phyloP scores from a whole-genome alignment of 805 yeast genomes.

The Zygotorulaspora florentina region DNA sequence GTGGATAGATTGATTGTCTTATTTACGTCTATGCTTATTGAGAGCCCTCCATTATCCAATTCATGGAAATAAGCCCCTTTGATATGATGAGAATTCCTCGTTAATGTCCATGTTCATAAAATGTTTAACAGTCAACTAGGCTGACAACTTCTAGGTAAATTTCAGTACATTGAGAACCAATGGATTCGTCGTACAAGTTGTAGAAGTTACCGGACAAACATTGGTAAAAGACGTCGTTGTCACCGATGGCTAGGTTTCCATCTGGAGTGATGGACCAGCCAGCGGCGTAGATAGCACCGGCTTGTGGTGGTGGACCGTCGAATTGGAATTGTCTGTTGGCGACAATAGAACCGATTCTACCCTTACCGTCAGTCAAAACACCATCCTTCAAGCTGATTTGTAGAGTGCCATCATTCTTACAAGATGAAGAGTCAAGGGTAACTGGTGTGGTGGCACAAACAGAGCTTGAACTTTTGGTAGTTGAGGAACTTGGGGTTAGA shows the following conservation, averaged over 20 bases:
- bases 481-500: slow-evolving; percentile 20
- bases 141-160: slow-evolving; percentile 59
- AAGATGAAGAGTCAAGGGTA: slow-evolving; percentile 29
- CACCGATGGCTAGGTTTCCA: slow-evolving; percentile 58
- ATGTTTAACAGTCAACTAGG: slow-evolving; percentile 49
- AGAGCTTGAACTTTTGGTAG: slow-evolving; percentile 17
- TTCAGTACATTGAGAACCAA: slow-evolving; percentile 59
- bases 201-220: slow-evolving; percentile 73
- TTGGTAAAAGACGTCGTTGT: slow-evolving; percentile 55
- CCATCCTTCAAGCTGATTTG: slow-evolving; percentile 48
- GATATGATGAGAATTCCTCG: too few relatives aligned
- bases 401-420: slow-evolving; percentile 39
- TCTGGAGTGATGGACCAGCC: slow-evolving; percentile 57
- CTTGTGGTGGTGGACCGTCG: slow-evolving; percentile 78
- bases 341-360: slow-evolving; percentile 68
- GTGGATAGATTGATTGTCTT: too few relatives aligned
- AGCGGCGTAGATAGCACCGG: slow-evolving; percentile 58
- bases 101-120: neutral
- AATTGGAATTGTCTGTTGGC: slow-evolving; percentile 74
- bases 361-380: slow-evolving; percentile 49
- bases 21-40: too few relatives aligned
- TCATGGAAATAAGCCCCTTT: too few relatives aligned
- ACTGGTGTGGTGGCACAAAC: slow-evolving; percentile 29
- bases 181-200: slow-evolving; percentile 65
- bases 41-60: too few relatives aligned